phyloP scores from a whole-genome alignment of 1,139 yeast species.

The Yamadazyma trypodendri region DNA sequence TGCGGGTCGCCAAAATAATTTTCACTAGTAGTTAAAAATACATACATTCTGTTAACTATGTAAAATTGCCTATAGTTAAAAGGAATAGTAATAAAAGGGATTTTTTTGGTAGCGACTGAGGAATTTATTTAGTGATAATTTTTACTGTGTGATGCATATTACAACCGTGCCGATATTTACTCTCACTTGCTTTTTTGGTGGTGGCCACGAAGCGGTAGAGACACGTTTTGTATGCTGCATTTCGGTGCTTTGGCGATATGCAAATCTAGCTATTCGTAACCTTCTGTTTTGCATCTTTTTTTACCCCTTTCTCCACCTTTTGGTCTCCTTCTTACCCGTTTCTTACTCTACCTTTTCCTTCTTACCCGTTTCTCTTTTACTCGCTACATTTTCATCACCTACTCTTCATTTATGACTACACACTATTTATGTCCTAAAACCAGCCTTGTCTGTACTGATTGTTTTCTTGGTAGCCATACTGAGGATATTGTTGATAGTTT shows the following conservation, averaged over 20 bases:
- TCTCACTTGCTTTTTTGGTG: slow-evolving; percentile 2
- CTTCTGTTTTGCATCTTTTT: no score
- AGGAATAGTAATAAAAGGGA: slow-evolving; percentile 6
- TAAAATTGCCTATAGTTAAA: slow-evolving; percentile 3
- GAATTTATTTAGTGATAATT: slow-evolving; percentile 13
- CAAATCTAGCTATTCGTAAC: no score
- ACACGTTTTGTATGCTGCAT: no score
- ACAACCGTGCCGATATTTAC: slow-evolving; percentile 12
- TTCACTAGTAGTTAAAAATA: slow-evolving; percentile 2
- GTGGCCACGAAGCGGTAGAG: no score
- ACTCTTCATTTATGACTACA: no score
- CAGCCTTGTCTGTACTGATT: slow-evolving; percentile 39
- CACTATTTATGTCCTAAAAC: no score
- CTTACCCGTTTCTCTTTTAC: no score
- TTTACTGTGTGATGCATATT: slow-evolving; percentile 16
- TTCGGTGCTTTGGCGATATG: no score
- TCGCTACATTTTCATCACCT: no score
- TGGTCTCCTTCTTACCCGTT: no score
- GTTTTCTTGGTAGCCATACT: slow-evolving; percentile 48
- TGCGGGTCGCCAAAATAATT: not conserved
- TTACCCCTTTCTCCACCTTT: no score
- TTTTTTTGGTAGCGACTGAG: slow-evolving; percentile 4
- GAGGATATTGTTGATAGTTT: slow-evolving; percentile 52
- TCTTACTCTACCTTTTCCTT: no score
- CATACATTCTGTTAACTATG: slow-evolving; percentile 10